Evolutionary conservation across 2,329 filamentous ascomycete genomes (phyloP).

Genomic region (Trichoderma simmonsii): DNA sequence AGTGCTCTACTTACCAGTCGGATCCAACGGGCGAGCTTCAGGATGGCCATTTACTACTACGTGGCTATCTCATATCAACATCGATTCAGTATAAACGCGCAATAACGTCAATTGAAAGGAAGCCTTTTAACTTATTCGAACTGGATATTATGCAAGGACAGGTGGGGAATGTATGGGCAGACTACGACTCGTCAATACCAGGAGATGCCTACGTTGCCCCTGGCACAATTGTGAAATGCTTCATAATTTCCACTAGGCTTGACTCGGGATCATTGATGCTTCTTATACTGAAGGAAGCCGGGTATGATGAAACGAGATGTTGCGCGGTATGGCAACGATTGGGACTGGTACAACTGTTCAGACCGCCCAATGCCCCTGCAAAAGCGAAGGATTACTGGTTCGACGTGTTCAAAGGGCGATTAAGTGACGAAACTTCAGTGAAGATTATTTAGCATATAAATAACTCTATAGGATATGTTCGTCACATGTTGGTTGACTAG

Average conservation of each 20-base stretch:
- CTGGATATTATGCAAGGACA: slow-evolving; percentile 5
- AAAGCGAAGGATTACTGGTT: background rate
- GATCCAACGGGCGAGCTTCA: slow-evolving; percentile 18
- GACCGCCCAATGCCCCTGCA: background rate
- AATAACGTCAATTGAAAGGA: background rate
- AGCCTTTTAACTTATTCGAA: slow-evolving; percentile 3
- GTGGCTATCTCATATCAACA: background rate
- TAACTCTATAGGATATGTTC: no score
- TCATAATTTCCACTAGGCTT: slow-evolving; percentile 10
- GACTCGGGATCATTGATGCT: slow-evolving; percentile 1
- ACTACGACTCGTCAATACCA: slow-evolving; percentile 14
- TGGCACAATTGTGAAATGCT: background rate
- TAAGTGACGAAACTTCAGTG: background rate
- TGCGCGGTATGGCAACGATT: background rate
- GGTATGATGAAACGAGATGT: background rate
- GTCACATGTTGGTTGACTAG: no score
- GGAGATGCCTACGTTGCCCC: background rate
- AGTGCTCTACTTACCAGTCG: background rate
- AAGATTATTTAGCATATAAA: background rate
- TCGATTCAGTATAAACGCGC: background rate
- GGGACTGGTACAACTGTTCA: background rate
- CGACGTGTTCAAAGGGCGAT: background rate
- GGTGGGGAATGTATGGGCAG: slow-evolving; percentile 15
- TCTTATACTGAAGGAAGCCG: background rate
- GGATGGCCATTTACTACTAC: background rate